Base-by-base conservation (phyloP, 495 filamentous ascomycete species). In the Penicillium canescens region DNA sequence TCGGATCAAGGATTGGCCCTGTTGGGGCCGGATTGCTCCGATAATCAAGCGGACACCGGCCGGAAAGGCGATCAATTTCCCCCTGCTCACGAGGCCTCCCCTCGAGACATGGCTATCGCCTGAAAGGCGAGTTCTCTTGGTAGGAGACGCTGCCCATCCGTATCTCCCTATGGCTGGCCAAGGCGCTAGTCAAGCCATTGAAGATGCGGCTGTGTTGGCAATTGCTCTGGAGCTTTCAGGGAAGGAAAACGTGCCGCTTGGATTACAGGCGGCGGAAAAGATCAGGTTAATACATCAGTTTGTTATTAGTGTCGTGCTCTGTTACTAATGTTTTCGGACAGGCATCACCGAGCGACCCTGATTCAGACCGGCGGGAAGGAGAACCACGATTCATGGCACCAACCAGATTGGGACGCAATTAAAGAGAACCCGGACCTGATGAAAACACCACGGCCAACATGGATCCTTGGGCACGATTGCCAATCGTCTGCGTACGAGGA, bases 121-220 rank as follows among this genome's bases (percentile, higher is more conserved):
- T 9, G 70, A 73, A n/a, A 72, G 75, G 9, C 71, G 82, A 13
- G 85, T 83, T 21, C 74, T 74, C 36, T 66, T 86, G 10, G 78
- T 89, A 20, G 87, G 86, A 24, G 87, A 89, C 60, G 75, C 85
- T 13, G 86, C 86, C 0, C 87, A 91, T 62, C 81, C 87, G 0
- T 87, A 89, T 65, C 68, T 89, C 4, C 86, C 86, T 0, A 87
- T 82, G 2, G 81, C 78, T 5, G 82, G 82, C 20, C 83, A 89
- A 56, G 87, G 87, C 2, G 86, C 84, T 0, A 85, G 77, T 35
- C 83, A 88, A 56, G 81, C 84, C 0, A 83, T 90, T 52, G 87
- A 90, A 63, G 87, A 90, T 66, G 86, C 80, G 2, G 79, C 80
- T 1, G 82, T 79, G 2, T 62, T 90, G 6, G 86, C 86, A 3